A percentile compares a stretch with the other conserved stretches of the same genome.
phyloP scores from a whole-genome alignment of 1,139 yeast genomes.

The Protomyces arabidopsidicola region DNA sequence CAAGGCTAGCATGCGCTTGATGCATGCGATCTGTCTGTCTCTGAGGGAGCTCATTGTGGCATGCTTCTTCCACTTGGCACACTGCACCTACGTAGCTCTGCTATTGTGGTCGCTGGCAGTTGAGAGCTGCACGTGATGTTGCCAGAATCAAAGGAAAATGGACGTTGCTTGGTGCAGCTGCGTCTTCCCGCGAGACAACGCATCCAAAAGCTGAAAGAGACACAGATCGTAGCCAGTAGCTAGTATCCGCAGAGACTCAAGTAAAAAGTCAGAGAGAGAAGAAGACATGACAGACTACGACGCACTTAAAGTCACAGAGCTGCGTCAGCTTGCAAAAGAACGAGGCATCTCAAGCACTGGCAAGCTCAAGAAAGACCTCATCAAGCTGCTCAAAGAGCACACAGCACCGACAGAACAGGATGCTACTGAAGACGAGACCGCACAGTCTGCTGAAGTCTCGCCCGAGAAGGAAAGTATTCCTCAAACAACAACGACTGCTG shows the following conservation, averaged over 20 bases:
- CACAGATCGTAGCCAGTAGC: no score
- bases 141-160: no score
- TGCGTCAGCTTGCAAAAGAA: background rate
- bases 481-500: no score
- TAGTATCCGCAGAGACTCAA: no score
- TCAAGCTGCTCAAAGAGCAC: background rate
- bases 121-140: background rate
- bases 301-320: background rate
- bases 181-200: background rate
- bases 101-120: no score
- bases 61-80: background rate
- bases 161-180: background rate
- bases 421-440: background rate
- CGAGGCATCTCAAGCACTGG: background rate
- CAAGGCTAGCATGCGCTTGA: conserved; percentile 13
- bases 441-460: background rate
- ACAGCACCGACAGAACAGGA: background rate
- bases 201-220: background rate
- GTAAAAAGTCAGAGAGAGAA: background rate
- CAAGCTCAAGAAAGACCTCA: background rate
- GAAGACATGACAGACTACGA: background rate
- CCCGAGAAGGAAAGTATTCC: background rate
- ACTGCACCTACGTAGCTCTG: no score
- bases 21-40: conserved; percentile 18
- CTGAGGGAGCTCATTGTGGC: conserved; percentile 9